Conservation (phyloP, 805 yeast species). For the Teunomyces aglyptinius region DNA sequence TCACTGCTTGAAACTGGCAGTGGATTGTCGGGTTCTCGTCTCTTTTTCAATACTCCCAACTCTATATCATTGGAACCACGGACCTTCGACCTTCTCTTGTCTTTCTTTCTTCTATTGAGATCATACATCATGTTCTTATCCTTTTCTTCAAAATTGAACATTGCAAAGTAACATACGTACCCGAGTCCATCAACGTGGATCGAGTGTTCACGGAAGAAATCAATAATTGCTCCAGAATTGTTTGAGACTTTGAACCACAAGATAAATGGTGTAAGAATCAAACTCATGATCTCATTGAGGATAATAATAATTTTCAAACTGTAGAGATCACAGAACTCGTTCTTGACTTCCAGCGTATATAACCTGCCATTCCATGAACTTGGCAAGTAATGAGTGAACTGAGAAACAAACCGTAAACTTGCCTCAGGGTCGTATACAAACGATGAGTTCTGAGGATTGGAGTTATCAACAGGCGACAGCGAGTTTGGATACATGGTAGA, state of each 20-base stretch:
- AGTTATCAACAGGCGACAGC: constrained; percentile 21
- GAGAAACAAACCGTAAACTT: constrained; percentile 73
- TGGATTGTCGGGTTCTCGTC: constrained; percentile 5
- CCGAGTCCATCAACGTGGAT: constrained; percentile 94
- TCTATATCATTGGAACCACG: constrained; percentile 13
- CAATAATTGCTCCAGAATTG: constrained; percentile 72
- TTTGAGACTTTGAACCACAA: constrained; percentile 80
- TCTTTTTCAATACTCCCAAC: constrained; percentile 13
- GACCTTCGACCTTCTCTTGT: constrained; percentile 12
- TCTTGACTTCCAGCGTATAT: constrained; percentile 81
- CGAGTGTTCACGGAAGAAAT: constrained; percentile 86
- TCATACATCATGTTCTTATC: constrained; percentile 44
- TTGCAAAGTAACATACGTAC: constrained; percentile 90
- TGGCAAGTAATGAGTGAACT: constrained; percentile 89
- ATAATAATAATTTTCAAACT: constrained; percentile 70
- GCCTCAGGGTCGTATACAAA: constrained; percentile 91
- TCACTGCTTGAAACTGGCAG: constrained; percentile 15
- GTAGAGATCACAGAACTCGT: constrained; percentile 76
- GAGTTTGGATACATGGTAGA: constrained; percentile 47
- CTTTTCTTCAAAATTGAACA: constrained; percentile 75
- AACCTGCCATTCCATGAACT: constrained; percentile 79
- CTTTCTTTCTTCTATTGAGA: constrained; percentile 20
- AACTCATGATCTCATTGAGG: constrained; percentile 74
- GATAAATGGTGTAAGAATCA: constrained; percentile 84
- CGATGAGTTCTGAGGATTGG: constrained; percentile 23